Conservation (phyloP, 148 eudicot species). For the Persicaria tinctoria region DNA sequence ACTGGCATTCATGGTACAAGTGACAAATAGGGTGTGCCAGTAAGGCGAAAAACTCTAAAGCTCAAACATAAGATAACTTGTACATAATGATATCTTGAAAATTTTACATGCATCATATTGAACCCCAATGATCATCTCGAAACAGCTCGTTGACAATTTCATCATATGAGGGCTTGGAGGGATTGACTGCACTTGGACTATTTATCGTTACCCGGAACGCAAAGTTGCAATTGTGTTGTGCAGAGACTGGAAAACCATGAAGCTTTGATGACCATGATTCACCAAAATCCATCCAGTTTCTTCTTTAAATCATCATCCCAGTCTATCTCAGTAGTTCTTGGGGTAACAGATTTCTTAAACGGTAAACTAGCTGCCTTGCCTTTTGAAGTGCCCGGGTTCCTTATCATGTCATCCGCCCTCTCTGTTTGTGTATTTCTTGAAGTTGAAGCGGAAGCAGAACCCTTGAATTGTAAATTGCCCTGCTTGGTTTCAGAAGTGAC, state of each 20-base stretch:
- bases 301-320: background rate
- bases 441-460: background rate
- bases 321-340: background rate
- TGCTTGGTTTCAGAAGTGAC: background rate
- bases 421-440: background rate
- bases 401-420: background rate
- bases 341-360: background rate
- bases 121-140: background rate
- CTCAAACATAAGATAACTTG: background rate
- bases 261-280: background rate
- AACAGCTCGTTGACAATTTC: background rate
- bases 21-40: background rate
- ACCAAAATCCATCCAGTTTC: slow-evolving; percentile 3
- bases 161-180: background rate
- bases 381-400: slow-evolving; percentile 6
- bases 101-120: background rate
- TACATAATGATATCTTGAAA: background rate
- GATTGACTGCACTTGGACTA: background rate
- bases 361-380: slow-evolving; percentile 7
- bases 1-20: too few relatives aligned
- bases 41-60: background rate
- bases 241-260: background rate
- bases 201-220: background rate
- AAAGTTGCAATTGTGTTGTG: slow-evolving; percentile 5
- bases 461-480: background rate